A percentile compares a stretch with the other conserved stretches of the same genome.
These are phyloP conservation scores for Ceratocystis papillata DNA, from an alignment of 2,329 filamentous ascomycete genomes.

Conservation along the genomic window DNA sequence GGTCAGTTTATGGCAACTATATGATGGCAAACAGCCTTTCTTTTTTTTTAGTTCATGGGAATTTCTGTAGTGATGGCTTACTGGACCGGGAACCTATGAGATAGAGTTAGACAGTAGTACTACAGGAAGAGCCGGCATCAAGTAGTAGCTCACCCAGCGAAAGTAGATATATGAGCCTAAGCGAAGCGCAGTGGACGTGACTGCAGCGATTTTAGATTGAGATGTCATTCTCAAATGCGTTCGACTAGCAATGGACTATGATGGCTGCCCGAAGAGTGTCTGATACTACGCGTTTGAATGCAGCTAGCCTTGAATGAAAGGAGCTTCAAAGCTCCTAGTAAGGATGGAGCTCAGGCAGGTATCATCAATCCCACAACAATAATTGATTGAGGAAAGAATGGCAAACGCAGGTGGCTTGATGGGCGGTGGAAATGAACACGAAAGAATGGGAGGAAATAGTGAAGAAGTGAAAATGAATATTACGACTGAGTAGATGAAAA, in stretches of 20 bases:
- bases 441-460: too few relatives aligned
- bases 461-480: too few relatives aligned
- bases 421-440: neutral
- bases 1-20: neutral
- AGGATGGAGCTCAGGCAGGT: neutral
- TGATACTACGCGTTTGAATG: neutral
- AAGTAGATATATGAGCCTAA: conserved; percentile 47
- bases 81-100: conserved; percentile 29
- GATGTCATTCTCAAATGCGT: conserved; percentile 11
- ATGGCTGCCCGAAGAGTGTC: neutral
- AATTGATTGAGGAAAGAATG: neutral
- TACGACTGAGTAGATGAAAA: too few relatives aligned
- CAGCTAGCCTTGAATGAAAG: neutral
- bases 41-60: neutral
- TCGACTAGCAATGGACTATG: neutral
- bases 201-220: conserved; percentile 28
- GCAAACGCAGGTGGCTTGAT: neutral
- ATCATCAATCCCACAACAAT: neutral
- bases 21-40: neutral
- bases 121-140: neutral
- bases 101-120: neutral
- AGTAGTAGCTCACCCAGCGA: conserved; percentile 43
- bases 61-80: conserved; percentile 25
- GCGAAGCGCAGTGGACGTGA: conserved; percentile 34
- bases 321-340: conserved; percentile 5